These are phyloP conservation scores for Termitomyces sp. DNA, from an alignment of 768 basidiomycete genomes.

Conservation along the genomic window DNA sequence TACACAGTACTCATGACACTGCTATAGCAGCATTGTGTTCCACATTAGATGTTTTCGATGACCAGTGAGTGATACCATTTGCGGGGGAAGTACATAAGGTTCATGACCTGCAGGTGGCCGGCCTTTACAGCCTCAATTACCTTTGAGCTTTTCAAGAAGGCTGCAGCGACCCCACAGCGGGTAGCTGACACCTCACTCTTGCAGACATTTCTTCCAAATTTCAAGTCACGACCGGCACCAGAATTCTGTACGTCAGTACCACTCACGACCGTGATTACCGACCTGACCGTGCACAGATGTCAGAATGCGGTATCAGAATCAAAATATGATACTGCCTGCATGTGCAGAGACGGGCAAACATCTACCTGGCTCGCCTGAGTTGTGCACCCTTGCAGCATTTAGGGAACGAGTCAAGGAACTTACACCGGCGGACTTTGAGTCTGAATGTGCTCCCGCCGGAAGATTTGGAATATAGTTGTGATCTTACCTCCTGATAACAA, in stretches of 20 bases:
- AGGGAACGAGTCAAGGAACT: constrained; percentile 54
- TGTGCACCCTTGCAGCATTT: constrained; percentile 68
- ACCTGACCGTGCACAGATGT: constrained; percentile 34
- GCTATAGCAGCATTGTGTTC: constrained; percentile 56
- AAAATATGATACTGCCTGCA: constrained; percentile 52
- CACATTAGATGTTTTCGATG: constrained; percentile 70
- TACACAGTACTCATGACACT: constrained; percentile 72
- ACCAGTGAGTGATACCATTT: constrained; percentile 37
- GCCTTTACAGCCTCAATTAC: constrained; percentile 70
- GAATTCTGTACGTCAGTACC: constrained; percentile 36
- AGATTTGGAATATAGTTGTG: constrained; percentile 8
- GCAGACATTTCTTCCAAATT: constrained; percentile 37
- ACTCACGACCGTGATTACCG: neutral
- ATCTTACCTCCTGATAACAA: neutral
- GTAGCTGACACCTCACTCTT: constrained; percentile 17
- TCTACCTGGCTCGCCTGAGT: constrained; percentile 62
- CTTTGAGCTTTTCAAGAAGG: constrained; percentile 64
- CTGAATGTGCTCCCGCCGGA: constrained; percentile 48
- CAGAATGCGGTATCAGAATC: constrained; percentile 76
- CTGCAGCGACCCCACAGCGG: neutral
- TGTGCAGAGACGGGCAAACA: constrained; percentile 67
- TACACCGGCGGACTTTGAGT: constrained; percentile 60
- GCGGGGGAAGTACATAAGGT: neutral
- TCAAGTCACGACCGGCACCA: constrained; percentile 23
- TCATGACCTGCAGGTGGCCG: constrained; percentile 49